A percentile compares a stretch with the other conserved stretches of the same genome.
phyloP scores from a whole-genome alignment of 805 yeast genomes.

The Spencermartinsiella europaea region DNA sequence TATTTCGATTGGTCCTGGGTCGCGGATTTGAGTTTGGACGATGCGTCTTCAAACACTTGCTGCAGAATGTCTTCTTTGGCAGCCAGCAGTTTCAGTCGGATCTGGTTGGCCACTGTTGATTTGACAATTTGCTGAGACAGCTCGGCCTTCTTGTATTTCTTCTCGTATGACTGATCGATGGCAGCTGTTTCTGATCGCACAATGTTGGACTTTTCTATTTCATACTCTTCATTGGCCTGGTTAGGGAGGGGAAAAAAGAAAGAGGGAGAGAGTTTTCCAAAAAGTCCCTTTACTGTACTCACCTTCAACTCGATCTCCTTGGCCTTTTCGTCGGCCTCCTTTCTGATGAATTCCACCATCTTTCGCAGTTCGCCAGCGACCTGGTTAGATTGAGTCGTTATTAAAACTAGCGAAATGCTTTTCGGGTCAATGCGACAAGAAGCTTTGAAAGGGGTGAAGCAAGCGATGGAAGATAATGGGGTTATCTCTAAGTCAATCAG shows the following conservation, averaged over 20 bases:
- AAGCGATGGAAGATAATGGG: too few relatives aligned
- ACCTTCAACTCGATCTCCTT: slow-evolving; percentile 85
- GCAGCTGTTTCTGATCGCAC: slow-evolving; percentile 89
- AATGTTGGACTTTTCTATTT: slow-evolving; percentile 91
- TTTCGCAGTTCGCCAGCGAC: slow-evolving; percentile 93
- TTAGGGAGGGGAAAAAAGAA: too few relatives aligned
- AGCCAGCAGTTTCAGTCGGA: slow-evolving; percentile 82
- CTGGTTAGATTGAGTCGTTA: slow-evolving; percentile 48
- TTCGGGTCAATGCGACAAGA: too few relatives aligned
- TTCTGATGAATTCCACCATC: slow-evolving; percentile 97
- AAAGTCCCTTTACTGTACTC: slow-evolving; percentile 8
- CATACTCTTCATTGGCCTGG: slow-evolving; percentile 94
- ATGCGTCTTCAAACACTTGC: slow-evolving; percentile 68
- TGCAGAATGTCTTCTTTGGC: slow-evolving; percentile 80
- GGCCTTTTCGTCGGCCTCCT: slow-evolving; percentile 99
- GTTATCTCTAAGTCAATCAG: too few relatives aligned
- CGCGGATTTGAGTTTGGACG: slow-evolving; percentile 50
- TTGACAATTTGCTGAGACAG: slow-evolving; percentile 93
- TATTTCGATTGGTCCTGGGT: slow-evolving; percentile 55
- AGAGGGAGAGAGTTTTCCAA: too few relatives aligned
- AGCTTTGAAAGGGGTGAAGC: too few relatives aligned
- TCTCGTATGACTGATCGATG: slow-evolving; percentile 74
- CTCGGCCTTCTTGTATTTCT: slow-evolving; percentile 82
- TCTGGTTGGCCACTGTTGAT: slow-evolving; percentile 92
- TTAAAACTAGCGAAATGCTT: too few relatives aligned